Percentiles rank a stretch among this genome's conserved stretches.
These are phyloP conservation scores for Moricandia arvensis DNA, from an alignment of 345 rosid species.

Conservation along the genomic window DNA sequence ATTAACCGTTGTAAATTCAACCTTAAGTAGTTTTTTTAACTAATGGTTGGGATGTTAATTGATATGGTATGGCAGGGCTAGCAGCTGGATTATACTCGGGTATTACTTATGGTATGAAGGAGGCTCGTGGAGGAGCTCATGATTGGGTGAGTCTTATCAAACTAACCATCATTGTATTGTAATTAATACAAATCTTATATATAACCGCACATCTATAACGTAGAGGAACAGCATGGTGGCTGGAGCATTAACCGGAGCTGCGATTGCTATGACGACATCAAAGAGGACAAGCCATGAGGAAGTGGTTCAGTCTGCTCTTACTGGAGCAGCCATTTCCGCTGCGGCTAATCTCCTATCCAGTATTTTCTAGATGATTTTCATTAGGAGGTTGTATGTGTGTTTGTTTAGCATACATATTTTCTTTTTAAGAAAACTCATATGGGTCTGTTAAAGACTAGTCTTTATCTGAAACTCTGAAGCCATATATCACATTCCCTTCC, in stretches of 20 bases:
- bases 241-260: constrained; percentile 85
- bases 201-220: not conserved
- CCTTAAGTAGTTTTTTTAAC: not conserved
- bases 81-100: constrained; percentile 92
- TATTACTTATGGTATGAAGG: constrained; percentile 78
- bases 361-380: constrained; percentile 44
- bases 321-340: constrained; percentile 87
- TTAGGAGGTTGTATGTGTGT: not conserved
- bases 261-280: constrained; percentile 66
- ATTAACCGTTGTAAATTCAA: not conserved
- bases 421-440: not conserved
- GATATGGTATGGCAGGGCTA: constrained; percentile 49
- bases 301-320: constrained; percentile 79
- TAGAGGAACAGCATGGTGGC: constrained; percentile 94
- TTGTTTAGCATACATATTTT: not conserved
- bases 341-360: constrained; percentile 81
- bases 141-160: constrained; percentile 67
- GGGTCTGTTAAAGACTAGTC: not conserved
- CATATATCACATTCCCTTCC: not conserved
- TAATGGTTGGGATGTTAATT: not conserved
- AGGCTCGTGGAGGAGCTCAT: constrained; percentile 79
- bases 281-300: constrained; percentile 74
- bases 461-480: constrained; percentile 10
- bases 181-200: not conserved
- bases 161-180: not conserved